Evolutionary conservation across 768 basidiomycete genomes (phyloP).

Genomic region (Pleurotus eryngii): DNA sequence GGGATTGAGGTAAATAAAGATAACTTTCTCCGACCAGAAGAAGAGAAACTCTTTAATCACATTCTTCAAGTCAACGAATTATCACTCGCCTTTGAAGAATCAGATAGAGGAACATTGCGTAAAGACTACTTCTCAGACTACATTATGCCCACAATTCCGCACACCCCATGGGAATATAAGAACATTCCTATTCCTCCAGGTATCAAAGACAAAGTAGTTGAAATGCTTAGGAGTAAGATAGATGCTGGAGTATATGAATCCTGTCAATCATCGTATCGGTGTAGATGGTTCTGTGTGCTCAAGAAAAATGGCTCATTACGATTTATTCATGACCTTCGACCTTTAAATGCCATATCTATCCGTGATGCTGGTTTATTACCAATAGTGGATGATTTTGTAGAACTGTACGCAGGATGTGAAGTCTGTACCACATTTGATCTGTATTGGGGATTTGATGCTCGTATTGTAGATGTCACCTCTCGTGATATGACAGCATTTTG

Average conservation of each 20-base stretch:
- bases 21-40: constrained; percentile 19
- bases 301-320: constrained; percentile 31
- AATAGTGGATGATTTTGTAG: not conserved
- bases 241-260: constrained; percentile 28
- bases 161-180: constrained; percentile 31
- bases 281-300: constrained; percentile 32
- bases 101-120: constrained; percentile 11
- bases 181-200: constrained; percentile 28
- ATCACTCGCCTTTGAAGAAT: constrained; percentile 20
- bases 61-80: constrained; percentile 18
- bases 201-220: constrained; percentile 19
- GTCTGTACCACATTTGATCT: too few relatives aligned
- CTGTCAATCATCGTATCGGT: constrained; percentile 23
- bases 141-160: constrained; percentile 27
- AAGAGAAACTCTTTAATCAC: constrained; percentile 18
- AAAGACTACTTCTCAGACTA: constrained; percentile 21
- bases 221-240: constrained; percentile 28
- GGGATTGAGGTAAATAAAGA: constrained; percentile 11
- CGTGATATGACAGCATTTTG: constrained; percentile 34
- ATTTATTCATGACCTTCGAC: constrained; percentile 35
- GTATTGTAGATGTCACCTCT: constrained; percentile 14
- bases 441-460: too few relatives aligned
- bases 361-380: constrained; percentile 31
- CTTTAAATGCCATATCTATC: constrained; percentile 35
- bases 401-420: too few relatives aligned